Percentiles rank a stretch among this genome's conserved stretches.
These are phyloP conservation scores for Hyphochytrium catenoides DNA, from an alignment of 352 stramenopile genomes.

Conservation along the genomic window DNA sequence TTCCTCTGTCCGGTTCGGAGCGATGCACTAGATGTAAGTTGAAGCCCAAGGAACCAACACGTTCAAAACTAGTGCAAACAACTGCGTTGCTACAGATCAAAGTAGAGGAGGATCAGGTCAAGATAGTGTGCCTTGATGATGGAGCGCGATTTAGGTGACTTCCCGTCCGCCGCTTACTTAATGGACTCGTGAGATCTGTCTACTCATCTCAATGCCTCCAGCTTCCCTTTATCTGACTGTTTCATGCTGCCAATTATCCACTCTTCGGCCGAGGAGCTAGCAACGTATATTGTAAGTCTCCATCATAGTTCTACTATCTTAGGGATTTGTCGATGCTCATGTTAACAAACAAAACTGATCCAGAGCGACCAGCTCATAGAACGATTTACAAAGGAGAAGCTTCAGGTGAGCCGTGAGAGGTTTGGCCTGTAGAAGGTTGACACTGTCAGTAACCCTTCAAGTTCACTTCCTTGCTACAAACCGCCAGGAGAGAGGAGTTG, in stretches of 20 bases:
- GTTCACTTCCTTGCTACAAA: too few species aligned
- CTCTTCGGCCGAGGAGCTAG: slow-evolving; percentile 87
- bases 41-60: background rate
- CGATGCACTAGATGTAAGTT: slow-evolving; percentile 59
- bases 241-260: slow-evolving; percentile 86
- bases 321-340: background rate
- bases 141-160: slow-evolving; percentile 78
- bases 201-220: too few species aligned
- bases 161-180: too few species aligned
- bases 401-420: too few species aligned
- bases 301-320: background rate
- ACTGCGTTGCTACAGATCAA: slow-evolving; percentile 30
- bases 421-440: too few species aligned
- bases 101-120: slow-evolving; percentile 37
- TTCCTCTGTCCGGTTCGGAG: slow-evolving; percentile 88
- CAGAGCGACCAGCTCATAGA: slow-evolving; percentile 63
- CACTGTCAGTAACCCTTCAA: too few species aligned
- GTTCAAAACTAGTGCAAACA: too few species aligned
- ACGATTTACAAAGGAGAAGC: slow-evolving; percentile 39
- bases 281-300: slow-evolving; percentile 69
- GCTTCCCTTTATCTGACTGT: slow-evolving; percentile 82
- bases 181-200: too few species aligned
- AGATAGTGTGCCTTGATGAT: slow-evolving; percentile 80
- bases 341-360: background rate
- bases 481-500: too few species aligned